Evolutionary conservation across 768 basidiomycete genomes (phyloP), one percentile per base, ranked within the genome.

Genomic region (Termitomyces sp.): DNA sequence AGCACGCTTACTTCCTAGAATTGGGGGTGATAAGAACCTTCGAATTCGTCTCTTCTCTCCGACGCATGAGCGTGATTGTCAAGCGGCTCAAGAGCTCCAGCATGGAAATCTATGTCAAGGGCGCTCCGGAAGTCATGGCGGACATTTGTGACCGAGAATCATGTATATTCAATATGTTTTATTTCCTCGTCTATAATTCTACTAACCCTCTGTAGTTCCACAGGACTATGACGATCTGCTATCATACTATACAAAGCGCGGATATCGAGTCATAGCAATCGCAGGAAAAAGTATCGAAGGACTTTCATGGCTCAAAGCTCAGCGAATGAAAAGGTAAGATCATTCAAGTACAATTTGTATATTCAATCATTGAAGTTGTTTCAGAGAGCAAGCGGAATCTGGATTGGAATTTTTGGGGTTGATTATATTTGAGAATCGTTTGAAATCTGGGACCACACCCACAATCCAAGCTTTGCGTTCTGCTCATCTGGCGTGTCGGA

Each of bases 21-120:
- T 73, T 99, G 50, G 97, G 97, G 38, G 96, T 98, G 18, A 93
- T 99, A 42, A 81, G 95, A 39, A 91, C 89, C 3, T 99, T 96
- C 63, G 97, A 99, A 65, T 99, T 99, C 66, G 91, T 96, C 2
- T 97, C 96, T 7, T 78, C 89, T 4, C 77, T 98, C 20, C 82
- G 97, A 25, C 77, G 97, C 49, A 99, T 99, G 96, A 97, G 95
- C 59, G 97, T 99, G 25, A 84, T 99, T 50, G 96, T 98, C 63
- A 99, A 98, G 69, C 80, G 93, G 49, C 80, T 99, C 50, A 97
- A 89, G 69, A 95, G 95, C 60, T 83, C 72, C 50, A 93, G 90
- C 68, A 98, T 99, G 94, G 97, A 99, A 67, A 79, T 98, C 11
- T 98, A 98, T 66, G 94, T 95, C 63, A 99, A 99, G 67, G 97